Evolutionary conservation across 345 rosid genomes (phyloP), one percentile per base, ranked within the genome.

Genomic region (Microcos paniculata): DNA sequence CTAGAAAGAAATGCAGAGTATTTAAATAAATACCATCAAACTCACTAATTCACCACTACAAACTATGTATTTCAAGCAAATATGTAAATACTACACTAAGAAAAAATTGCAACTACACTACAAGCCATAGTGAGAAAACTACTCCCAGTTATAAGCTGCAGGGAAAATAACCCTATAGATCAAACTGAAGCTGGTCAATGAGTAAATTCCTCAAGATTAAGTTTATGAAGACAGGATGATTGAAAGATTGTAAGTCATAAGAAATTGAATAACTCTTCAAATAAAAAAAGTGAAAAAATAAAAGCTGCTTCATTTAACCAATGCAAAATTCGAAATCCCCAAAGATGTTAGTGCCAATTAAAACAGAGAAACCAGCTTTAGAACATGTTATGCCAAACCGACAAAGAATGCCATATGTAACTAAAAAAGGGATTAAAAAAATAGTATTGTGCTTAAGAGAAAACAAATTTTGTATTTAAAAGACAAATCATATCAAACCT

Each of bases 1-100:
- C 92, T 75, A 72, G 33, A 53, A 62, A 35, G 28, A 53, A 46
- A 75, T 19, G 59, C 28, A 90, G 93, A 79, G 53, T 16, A n/a
- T 42, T 72, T 21, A 24, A 42, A 57, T 57, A 52, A 67, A 57
- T 42, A 57, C 64, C 64, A 21, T 71, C 55, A 24, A n/a, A 71
- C 38, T 28, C 62, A 33, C 52, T 40, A 56, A 40, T 24, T 8
- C 38, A 71, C 33, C 46, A 70, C 11, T 2, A 55, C 3, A 18
- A 8, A 46, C 26, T 48, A 48, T 8, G 28, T 28, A n/a, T 68
- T 68, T 48, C 56, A 68, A 15, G 42, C 21, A 46, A 48, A 68
- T 38, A 48, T 38, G 24, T 15, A 23, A 65, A 5, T 23, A 16
- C 9, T 12, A 28, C 13, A 67, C 26, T 7, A 42, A 40, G 71